Conservation (phyloP, 495 filamentous ascomycete species). For the Lasiosphaeriaceae sp. region DNA sequence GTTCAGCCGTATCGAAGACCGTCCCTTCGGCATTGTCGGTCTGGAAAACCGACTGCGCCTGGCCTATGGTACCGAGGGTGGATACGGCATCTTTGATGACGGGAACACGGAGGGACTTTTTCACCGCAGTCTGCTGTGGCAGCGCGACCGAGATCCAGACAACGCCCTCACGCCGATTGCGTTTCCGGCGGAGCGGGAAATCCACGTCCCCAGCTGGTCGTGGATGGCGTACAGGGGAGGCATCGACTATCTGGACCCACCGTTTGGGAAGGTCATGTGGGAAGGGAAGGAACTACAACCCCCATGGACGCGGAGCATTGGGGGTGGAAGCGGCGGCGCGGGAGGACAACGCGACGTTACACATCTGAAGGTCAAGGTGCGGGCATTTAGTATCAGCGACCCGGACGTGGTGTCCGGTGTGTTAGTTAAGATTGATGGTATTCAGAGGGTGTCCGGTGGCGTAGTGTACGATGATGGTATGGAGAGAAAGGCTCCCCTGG, state of each 20-base stretch:
- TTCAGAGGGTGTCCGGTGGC: no score
- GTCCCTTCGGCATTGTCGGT: slow-evolving; percentile 26
- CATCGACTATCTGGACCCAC: slow-evolving; percentile 13
- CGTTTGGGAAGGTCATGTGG: slow-evolving; percentile 14
- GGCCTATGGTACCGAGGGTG: slow-evolving; percentile 13
- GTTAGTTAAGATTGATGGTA: no score
- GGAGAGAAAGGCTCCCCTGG: no score
- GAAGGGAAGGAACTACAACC: no score
- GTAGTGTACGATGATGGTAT: no score
- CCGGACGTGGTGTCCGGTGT: no score
- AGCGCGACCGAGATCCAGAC: background rate
- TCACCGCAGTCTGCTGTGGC: slow-evolving; percentile 22
- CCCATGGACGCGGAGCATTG: no score
- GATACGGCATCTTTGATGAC: slow-evolving; percentile 19
- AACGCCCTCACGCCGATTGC: slow-evolving; percentile 6
- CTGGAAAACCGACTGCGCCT: slow-evolving; percentile 23
- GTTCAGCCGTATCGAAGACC: slow-evolving; percentile 18
- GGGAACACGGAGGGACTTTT: slow-evolving; percentile 9
- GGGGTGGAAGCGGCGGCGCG: no score
- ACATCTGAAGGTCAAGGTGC: no score
- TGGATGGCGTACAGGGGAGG: slow-evolving; percentile 23
- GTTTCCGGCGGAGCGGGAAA: no score
- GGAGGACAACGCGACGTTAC: no score
- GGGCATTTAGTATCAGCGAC: no score
- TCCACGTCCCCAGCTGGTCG: slow-evolving; percentile 9